Conservation (phyloP, 441 rosid species). For the Melastoma candidum region DNA sequence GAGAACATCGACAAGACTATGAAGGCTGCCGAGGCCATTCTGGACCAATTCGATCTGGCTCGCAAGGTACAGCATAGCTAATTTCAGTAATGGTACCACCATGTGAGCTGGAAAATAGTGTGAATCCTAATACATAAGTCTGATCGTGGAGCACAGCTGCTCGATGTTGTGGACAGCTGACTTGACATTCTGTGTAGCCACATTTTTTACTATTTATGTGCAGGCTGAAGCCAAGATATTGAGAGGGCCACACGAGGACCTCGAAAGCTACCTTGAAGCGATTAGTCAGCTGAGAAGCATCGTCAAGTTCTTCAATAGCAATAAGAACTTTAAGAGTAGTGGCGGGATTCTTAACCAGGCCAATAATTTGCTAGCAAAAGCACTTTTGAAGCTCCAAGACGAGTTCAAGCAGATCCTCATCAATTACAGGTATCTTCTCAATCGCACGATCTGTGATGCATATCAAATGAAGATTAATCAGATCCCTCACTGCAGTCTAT, state of each 20-base stretch:
- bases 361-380: slow-evolving; percentile 61
- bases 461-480: not conserved
- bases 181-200: too few species aligned
- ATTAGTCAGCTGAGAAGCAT: slow-evolving; percentile 69
- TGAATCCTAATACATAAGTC: too few species aligned
- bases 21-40: slow-evolving; percentile 66
- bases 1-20: slow-evolving; percentile 81
- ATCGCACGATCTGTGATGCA: not conserved
- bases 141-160: too few species aligned
- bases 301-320: slow-evolving; percentile 54
- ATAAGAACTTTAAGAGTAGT: slow-evolving; percentile 45
- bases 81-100: too few species aligned
- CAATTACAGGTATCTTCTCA: slow-evolving; percentile 58
- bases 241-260: slow-evolving; percentile 95
- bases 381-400: slow-evolving; percentile 79
- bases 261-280: slow-evolving; percentile 85
- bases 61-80: slow-evolving; percentile 44
- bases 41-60: slow-evolving; percentile 68
- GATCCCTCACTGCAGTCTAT: not conserved
- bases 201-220: not conserved
- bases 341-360: slow-evolving; percentile 63
- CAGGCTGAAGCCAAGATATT: slow-evolving; percentile 96
- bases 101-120: too few species aligned
- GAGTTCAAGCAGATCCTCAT: slow-evolving; percentile 70
- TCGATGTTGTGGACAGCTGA: too few species aligned